Percentiles rank a stretch among this genome's conserved stretches.
These are phyloP conservation scores for Grosmannia huntii DNA, from an alignment of 2,329 filamentous ascomycete species.

Conservation along the genomic window DNA sequence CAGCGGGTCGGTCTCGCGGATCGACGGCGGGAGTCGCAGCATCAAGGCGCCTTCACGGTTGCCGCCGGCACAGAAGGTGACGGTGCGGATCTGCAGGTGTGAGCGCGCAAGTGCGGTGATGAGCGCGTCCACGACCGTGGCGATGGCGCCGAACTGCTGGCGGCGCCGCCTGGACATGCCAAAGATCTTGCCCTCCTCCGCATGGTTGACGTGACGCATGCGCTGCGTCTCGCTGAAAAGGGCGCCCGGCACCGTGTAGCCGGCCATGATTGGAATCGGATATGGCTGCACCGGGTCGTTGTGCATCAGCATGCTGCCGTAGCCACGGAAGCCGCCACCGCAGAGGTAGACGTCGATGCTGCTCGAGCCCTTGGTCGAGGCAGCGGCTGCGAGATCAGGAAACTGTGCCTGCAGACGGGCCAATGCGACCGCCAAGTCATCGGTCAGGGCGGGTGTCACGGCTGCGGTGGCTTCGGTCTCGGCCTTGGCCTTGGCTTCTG, in stretches of 20 bases:
- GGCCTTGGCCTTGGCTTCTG: constrained; percentile 16
- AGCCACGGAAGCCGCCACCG: constrained; percentile 81
- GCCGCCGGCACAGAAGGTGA: constrained; percentile 74
- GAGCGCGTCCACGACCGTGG: constrained; percentile 66
- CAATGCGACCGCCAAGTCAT: constrained; percentile 48
- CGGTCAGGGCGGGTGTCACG: constrained; percentile 41
- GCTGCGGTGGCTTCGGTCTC: constrained; percentile 27
- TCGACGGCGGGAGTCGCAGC: constrained; percentile 46
- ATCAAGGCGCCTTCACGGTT: constrained; percentile 76
- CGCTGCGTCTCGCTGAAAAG: constrained; percentile 43
- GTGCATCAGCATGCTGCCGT: constrained; percentile 81
- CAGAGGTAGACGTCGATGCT: constrained; percentile 69
- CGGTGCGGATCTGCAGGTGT: constrained; percentile 50
- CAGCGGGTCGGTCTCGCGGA: constrained; percentile 56
- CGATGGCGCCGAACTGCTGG: constrained; percentile 72
- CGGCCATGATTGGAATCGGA: constrained; percentile 71
- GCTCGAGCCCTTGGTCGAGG: constrained; percentile 9
- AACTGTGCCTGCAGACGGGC: constrained; percentile 35
- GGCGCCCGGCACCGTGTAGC: constrained; percentile 52
- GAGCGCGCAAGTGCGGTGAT: constrained; percentile 39
- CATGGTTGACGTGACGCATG: constrained; percentile 38
- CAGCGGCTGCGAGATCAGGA: constrained; percentile 29
- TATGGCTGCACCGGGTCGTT: constrained; percentile 62
- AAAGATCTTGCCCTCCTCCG: constrained; percentile 47
- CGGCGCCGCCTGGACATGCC: constrained; percentile 71